Conservation (phyloP, 2,329 filamentous ascomycete species). For the Apiospora arundinis region DNA sequence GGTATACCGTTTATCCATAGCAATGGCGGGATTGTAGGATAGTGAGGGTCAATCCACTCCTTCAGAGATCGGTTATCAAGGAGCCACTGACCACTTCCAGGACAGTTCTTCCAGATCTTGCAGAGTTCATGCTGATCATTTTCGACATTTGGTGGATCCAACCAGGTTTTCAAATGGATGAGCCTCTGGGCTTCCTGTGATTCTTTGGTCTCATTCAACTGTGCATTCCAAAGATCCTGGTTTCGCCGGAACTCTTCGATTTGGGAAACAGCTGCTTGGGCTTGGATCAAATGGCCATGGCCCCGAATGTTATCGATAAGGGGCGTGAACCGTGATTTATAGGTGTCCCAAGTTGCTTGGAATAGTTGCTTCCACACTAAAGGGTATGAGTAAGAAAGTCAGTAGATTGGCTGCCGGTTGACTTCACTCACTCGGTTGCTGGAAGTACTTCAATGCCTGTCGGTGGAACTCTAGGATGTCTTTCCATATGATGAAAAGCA, state of each 20-base stretch:
- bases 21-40: neutral
- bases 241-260: neutral
- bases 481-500: constrained; percentile 2
- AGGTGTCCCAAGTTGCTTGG: neutral
- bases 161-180: neutral
- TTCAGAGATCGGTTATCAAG: neutral
- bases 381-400: neutral
- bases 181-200: neutral
- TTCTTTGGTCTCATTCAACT: neutral
- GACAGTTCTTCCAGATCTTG: neutral
- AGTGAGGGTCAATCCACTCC: neutral
- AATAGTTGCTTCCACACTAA: neutral
- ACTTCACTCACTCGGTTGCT: neutral
- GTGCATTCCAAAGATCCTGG: neutral
- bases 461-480: constrained; percentile 22
- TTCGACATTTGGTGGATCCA: neutral
- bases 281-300: neutral
- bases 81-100: neutral
- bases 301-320: neutral
- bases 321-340: neutral
- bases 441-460: constrained; percentile 18
- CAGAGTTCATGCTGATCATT: constrained; percentile 1
- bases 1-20: neutral
- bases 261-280: neutral
- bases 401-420: neutral